Conservation (phyloP, 306 rosid species). For the Castanea sativa region DNA sequence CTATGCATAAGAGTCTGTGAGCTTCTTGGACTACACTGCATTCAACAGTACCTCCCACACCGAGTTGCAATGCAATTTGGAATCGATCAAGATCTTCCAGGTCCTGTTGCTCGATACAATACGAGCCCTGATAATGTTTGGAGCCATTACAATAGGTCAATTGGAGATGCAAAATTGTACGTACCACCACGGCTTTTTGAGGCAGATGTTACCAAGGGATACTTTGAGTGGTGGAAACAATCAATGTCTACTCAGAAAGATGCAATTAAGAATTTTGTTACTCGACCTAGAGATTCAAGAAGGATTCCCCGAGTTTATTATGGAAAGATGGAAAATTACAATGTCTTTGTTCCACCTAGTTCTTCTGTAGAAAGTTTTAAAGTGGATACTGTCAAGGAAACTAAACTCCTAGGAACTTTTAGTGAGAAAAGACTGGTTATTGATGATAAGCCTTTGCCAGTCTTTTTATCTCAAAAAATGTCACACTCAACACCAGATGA, state of each 20-base stretch:
- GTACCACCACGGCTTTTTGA: slow-evolving; percentile 12
- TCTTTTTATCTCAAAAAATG: too few species aligned
- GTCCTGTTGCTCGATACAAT: background rate
- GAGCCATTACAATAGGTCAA: background rate
- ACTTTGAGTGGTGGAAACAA: slow-evolving; percentile 7
- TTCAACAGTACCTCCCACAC: slow-evolving; percentile 43
- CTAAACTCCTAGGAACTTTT: too few species aligned
- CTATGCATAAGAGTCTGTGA: slow-evolving; percentile 34
- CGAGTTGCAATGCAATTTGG: slow-evolving; percentile 69
- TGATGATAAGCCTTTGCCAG: too few species aligned
- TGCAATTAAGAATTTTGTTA: background rate
- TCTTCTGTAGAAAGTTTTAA: too few species aligned
- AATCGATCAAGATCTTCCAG: slow-evolving; percentile 59
- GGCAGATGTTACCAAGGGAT: slow-evolving; percentile 26
- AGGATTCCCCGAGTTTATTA: too few species aligned
- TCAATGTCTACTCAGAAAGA: background rate
- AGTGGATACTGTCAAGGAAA: too few species aligned
- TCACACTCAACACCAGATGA: too few species aligned
- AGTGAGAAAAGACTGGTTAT: too few species aligned
- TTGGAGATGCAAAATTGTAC: slow-evolving; percentile 1
- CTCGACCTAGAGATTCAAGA: background rate
- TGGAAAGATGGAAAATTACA: too few species aligned
- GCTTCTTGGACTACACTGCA: slow-evolving; percentile 34
- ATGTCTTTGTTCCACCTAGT: too few species aligned
- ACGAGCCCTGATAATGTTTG: background rate